Evolutionary conservation across 352 stramenopile genomes (phyloP), one percentile per base, ranked within the genome.

Genomic region (Pythium grandisporangium): DNA sequence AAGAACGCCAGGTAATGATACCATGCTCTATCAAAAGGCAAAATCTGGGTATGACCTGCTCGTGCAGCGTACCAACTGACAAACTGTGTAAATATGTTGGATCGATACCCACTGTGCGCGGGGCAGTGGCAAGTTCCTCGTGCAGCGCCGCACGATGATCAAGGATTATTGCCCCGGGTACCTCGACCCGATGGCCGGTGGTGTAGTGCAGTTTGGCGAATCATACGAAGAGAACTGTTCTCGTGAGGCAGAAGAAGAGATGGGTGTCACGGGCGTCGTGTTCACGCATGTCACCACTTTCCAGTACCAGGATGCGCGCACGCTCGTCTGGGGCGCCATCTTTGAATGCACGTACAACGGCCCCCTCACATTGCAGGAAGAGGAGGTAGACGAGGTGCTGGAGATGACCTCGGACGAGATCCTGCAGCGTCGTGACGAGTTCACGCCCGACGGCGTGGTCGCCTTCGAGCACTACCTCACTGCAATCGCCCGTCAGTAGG

Each of bases 141-240:
- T 95, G 30, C 83, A 95, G 51, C 69, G 73, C 1, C 76, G 83
- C 35, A 93, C 78, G 24, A 78, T 84, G 63, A 80, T 84, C 55
- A 94, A 95, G 60, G 83, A 95, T 52, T 94, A 93, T 42, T 94
- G 83, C 45, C 76, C 83, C 0, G 81, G 81, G 0, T 82, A 81
- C 42, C 63, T 92, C 24, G 81, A 95, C 41, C 74, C 79, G 6
- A 83, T 90, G 70, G 67, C 81, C 2, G 81, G 83, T 11, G 83
- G 83, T 11, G 81, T 92, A 23, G 76, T 93, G 25, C 72, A 87
- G 48, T 75, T 70, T 45, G 77, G 61, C 22, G 83, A 95, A 47
- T 56, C 68, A 2, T 79, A 83, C 46, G 63, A 76, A 5, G 54
- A 74, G 21, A 91, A 74, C 39, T 80, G 76, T 3, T 53, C 58